Evolutionary conservation across 148 eudicot genomes (phyloP), one percentile per base, ranked within the genome.

Genomic region (Polygonum aviculare): DNA sequence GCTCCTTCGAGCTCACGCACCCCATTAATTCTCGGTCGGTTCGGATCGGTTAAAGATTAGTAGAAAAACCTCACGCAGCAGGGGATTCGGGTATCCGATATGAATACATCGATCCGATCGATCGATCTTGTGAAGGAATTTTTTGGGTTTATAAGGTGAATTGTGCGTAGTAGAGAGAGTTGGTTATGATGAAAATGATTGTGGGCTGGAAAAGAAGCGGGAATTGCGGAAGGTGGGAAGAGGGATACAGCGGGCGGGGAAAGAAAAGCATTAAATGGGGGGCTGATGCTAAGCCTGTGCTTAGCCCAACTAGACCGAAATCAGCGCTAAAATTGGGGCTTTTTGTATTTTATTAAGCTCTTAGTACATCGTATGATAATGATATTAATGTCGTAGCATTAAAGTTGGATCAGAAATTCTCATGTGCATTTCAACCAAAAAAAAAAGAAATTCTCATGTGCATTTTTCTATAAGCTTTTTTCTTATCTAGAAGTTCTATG

Each of bases 1-100:
- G 80, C 35, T 91, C 91, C 84, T 94, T 94, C 21, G 96, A 89
- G 44, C 90, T 77, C 80, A 90, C 97, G 85, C 98, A 94, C 55
- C 98, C 98, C 98, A 94, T 94, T 26, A 26, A 26, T 26, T 72
- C 1, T 1, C n/a, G 36, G 3, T 9, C 6, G 8, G 3, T 15
- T 67, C 45, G 44, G 69, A 62, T 26, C 69, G 12, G 12, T 57
- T 10, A 4, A 8, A 33, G 31, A 15, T 50, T 1, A 50, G 14
- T 1, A 50, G 16, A 19, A 22, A 31, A 31, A 62, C 15, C 4
- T 22, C 69, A 22, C 16, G 31, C 12, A 33, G 1, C 33, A 22
- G 26, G 12, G 33, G 22, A 57, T 57, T 57, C 63, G 14, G 33
- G 63, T 57, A 57, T 57, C 63, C 35, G 63, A 22, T 57, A 21